Base-by-base conservation (phyloP, 2,329 filamentous ascomycete genomes). In the Aspergillus alliaceus region DNA sequence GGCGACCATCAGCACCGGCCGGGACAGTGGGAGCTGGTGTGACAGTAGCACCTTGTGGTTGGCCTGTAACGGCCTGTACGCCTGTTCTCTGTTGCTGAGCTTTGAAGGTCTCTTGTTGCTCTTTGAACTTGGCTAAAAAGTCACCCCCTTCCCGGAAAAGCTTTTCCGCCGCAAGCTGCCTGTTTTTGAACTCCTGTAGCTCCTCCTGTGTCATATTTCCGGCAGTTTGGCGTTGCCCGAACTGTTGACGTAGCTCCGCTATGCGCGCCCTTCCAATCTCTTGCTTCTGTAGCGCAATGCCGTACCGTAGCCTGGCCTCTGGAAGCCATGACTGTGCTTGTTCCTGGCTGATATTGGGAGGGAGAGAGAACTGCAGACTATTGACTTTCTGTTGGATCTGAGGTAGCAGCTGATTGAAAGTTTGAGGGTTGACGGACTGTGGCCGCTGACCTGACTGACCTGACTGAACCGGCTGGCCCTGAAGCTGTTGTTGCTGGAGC, bases 371-470 rank as follows among this genome's bases (percentile, higher is more conserved):
- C 11, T 72, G 73, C 42, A 79, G 64, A 35, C 67, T 69, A 56
- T 77, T 77, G 51, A 81, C 77, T 58, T 78, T 79, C 32, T 74
- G 69, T 57, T 79, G 76, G 46, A 81, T 77, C 51, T 79, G 76
- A 1, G 77, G 77, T 4, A 75, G 63, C 9, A 80, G 72, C 59
- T 79, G 76, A 32, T 61, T 66, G 54, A 79, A 76, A 20, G 67
- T 70, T 34, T 77, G 72, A 1, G 73, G 69, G 48, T 75, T 75
- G 53, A 71, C 69, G 15, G 69, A 69, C 58, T 72, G 74, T 8
- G 65, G 64, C 20, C 69, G 66, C 51, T 69, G 69, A 12, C 66
- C 69, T 6, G 63, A 64, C 55, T 69, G 70, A 22, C 58, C 65
- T 9, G 58, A 60, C 2, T 18, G 63, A 22, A 27, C 63, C 18